Evolutionary conservation across 345 rosid genomes (phyloP), one percentile per base, ranked within the genome.

Genomic region (Excoecaria cochinchinensis): DNA sequence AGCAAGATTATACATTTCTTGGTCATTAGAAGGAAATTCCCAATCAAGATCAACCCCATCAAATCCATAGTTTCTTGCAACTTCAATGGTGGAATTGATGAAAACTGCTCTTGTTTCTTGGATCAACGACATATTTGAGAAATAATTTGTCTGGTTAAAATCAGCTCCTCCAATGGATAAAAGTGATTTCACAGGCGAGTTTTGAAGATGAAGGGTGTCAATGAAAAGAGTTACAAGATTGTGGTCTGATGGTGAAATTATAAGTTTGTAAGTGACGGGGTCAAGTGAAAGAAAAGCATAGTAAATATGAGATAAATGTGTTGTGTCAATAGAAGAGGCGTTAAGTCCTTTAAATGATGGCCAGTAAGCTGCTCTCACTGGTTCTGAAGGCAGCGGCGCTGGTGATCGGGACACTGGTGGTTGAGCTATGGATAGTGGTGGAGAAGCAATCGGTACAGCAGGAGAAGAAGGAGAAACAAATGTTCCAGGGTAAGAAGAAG

Each of bases 11-110:
- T 51, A 31, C 87, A 80, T 83, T 53, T 86, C 87, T 40, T 42
- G 10, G 7, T 71, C 68, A 38, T 77, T 67, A 13, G 63, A 74
- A 1, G 88, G 88, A 39, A 39, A 88, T 66, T 86, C 91, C 87
- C 87, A 88, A 44, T 88, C 87, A 3, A 86, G 57, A 53, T 86
- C 88, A 21, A 88, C 71, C 5, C 88, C 90, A 44, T 85, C 84
- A 12, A 85, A 85, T 0, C 78, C 76, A 19, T 83, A 85, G 1
- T 9, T 52, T 24, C 87, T 74, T 9, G 86, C 88, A 1, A 82
- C 39, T 67, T 82, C 77, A 10, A 88, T 84, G 8, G 76, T 73
- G 3, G 89, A 85, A 5, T 68, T 50, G 51, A 85, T 84, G 72
- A 88, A 85, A 4, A 55, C 25, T 12, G 67, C 74, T 11, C 89